These are phyloP conservation scores for Trypanosoma conorhini DNA, from an alignment of 208 protist genomes.

Conservation along the genomic window DNA sequence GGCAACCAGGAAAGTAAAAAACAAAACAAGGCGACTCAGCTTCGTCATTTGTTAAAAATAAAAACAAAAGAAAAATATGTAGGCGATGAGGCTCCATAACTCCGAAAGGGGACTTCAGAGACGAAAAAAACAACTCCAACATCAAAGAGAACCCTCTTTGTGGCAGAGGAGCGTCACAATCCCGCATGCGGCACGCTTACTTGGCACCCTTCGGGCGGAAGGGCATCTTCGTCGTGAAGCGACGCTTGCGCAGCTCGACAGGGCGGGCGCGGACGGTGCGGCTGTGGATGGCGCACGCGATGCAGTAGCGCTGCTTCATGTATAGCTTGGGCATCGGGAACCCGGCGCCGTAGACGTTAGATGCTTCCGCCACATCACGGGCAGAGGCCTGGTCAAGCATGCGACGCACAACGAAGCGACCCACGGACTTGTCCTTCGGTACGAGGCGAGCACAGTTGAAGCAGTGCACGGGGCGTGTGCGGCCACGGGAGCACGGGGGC, in stretches of 20 bases:
- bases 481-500: slow-evolving; percentile 90
- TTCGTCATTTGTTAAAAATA: slow-evolving; percentile 6
- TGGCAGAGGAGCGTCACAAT: neutral
- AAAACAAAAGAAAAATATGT: slow-evolving; percentile 3
- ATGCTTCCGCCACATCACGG: slow-evolving; percentile 97
- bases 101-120: neutral
- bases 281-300: slow-evolving; percentile 99
- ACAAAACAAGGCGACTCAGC: neutral
- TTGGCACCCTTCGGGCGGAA: slow-evolving; percentile 52
- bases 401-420: slow-evolving; percentile 98
- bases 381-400: slow-evolving; percentile 98
- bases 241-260: slow-evolving; percentile 78
- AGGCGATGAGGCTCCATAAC: slow-evolving; percentile 3
- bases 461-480: slow-evolving; percentile 91
- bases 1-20: neutral
- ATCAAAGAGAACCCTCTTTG: neutral
- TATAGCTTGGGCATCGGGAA: slow-evolving; percentile 99
- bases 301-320: slow-evolving; percentile 99
- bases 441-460: slow-evolving; percentile 93
- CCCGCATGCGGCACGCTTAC: neutral
- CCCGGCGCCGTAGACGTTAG: slow-evolving; percentile 88
- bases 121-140: slow-evolving; percentile 7
- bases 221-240: slow-evolving; percentile 83
- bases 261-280: slow-evolving; percentile 95
- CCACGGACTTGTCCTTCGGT: slow-evolving; percentile 98